Percentiles rank a stretch among this genome's conserved stretches.
Evolutionary conservation across 352 stramenopile genomes (phyloP).

Genomic region (Bremia lactucae): DNA sequence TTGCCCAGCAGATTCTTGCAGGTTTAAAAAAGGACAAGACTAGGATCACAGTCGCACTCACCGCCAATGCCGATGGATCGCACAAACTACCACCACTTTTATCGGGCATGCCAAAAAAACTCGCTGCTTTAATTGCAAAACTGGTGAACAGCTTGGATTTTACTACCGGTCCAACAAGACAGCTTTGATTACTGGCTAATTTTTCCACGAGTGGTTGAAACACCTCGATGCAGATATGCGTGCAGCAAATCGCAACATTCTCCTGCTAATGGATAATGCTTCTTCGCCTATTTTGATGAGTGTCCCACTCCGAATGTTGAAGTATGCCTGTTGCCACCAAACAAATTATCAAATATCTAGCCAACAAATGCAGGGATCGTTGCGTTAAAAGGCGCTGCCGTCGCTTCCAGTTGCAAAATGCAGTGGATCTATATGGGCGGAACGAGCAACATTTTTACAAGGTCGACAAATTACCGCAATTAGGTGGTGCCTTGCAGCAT

Average conservation of each 20-base stretch:
- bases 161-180: neutral
- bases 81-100: too few relatives aligned
- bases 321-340: neutral
- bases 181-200: neutral
- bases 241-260: too few relatives aligned
- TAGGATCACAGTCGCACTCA: too few relatives aligned
- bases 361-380: slow-evolving; percentile 1
- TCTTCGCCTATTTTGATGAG: neutral
- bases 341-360: slow-evolving; percentile 1
- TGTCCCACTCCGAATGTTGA: neutral
- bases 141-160: neutral
- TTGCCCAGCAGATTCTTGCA: too few relatives aligned
- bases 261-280: slow-evolving; percentile 1
- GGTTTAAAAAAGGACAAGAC: too few relatives aligned
- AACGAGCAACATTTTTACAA: too few relatives aligned
- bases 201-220: neutral
- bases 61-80: too few relatives aligned
- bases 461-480: too few relatives aligned
- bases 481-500: too few relatives aligned
- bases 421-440: too few relatives aligned
- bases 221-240: neutral
- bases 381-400: slow-evolving; percentile 2
- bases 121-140: neutral
- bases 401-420: neutral
- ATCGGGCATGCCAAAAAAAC: neutral